A percentile compares a stretch with the other conserved stretches of the same genome.
These are phyloP conservation scores for Fusarium haematococcum DNA, from an alignment of 2,329 filamentous ascomycete species.

Conservation along the genomic window DNA sequence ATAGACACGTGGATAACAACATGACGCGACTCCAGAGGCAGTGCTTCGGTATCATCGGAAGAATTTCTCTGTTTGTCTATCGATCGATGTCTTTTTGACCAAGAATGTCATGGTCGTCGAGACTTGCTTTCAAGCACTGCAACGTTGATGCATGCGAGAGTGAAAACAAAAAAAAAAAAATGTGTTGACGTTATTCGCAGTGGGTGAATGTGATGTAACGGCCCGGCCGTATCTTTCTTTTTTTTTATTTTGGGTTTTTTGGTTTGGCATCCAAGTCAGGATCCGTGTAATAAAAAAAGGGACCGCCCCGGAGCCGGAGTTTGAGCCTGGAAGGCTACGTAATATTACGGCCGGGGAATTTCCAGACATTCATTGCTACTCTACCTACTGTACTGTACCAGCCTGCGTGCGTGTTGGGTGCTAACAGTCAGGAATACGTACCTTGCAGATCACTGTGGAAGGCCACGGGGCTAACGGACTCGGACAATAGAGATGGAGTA, in stretches of 20 bases:
- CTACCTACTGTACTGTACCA: background rate
- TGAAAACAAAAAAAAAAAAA: background rate
- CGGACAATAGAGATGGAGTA: background rate
- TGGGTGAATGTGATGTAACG: background rate
- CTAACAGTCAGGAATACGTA: background rate
- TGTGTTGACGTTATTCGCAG: background rate
- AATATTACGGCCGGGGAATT: slow-evolving; percentile 10
- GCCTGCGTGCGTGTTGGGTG: background rate
- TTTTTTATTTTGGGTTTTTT: background rate
- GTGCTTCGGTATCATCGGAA: background rate
- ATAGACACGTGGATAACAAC: background rate
- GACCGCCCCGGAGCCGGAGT: background rate
- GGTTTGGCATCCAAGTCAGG: background rate
- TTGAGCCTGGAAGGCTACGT: slow-evolving; percentile 1
- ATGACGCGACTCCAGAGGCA: background rate
- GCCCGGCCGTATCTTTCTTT: background rate
- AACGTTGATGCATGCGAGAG: background rate
- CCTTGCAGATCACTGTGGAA: background rate
- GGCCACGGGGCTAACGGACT: background rate
- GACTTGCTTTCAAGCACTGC: background rate
- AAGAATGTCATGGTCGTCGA: background rate
- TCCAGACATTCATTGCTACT: background rate
- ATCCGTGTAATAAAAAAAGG: background rate
- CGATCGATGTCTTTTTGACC: background rate
- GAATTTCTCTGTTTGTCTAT: background rate